phyloP scores from a whole-genome alignment of 345 rosid genomes.

The Passiflora organensis region DNA sequence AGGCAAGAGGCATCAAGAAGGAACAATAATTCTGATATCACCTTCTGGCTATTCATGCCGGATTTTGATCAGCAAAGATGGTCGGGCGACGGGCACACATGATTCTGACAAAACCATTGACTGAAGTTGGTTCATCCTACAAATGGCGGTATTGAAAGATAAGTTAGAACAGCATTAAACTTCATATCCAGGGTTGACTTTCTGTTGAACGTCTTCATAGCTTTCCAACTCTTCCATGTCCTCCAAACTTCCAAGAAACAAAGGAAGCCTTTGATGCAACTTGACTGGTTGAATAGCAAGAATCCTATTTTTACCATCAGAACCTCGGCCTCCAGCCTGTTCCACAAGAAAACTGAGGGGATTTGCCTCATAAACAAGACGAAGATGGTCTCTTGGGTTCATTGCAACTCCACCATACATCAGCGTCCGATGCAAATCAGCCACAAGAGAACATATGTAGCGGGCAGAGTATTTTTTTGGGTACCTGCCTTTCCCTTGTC shows the following conservation, averaged over 20 bases:
- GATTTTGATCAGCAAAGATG: too few species aligned
- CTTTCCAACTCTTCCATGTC: slow-evolving; percentile 80
- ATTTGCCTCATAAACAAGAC: slow-evolving; percentile 85
- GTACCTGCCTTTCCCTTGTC: slow-evolving; percentile 84
- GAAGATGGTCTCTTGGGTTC: slow-evolving; percentile 94
- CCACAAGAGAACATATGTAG: slow-evolving; percentile 85
- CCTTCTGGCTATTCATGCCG: too few species aligned
- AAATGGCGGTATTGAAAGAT: neutral
- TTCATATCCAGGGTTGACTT: slow-evolving; percentile 91
- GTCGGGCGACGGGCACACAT: too few species aligned
- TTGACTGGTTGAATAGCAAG: slow-evolving; percentile 79
- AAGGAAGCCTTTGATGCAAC: slow-evolving; percentile 84
- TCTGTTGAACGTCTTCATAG: slow-evolving; percentile 81
- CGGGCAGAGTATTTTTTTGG: slow-evolving; percentile 94
- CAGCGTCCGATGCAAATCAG: slow-evolving; percentile 85
- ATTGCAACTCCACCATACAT: slow-evolving; percentile 88
- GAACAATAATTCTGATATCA: too few species aligned
- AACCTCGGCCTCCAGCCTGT: slow-evolving; percentile 86
- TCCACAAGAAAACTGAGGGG: slow-evolving; percentile 86
- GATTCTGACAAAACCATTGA: too few species aligned
- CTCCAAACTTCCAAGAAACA: slow-evolving; percentile 74
- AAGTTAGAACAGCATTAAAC: slow-evolving; percentile 42
- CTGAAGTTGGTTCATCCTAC: too few species aligned
- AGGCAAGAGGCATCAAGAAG: too few species aligned
- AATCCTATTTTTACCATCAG: slow-evolving; percentile 67